A percentile compares a stretch with the other conserved stretches of the same genome.
Evolutionary conservation across 148 eudicot genomes (phyloP).

Genomic region (Spergularia marina): DNA sequence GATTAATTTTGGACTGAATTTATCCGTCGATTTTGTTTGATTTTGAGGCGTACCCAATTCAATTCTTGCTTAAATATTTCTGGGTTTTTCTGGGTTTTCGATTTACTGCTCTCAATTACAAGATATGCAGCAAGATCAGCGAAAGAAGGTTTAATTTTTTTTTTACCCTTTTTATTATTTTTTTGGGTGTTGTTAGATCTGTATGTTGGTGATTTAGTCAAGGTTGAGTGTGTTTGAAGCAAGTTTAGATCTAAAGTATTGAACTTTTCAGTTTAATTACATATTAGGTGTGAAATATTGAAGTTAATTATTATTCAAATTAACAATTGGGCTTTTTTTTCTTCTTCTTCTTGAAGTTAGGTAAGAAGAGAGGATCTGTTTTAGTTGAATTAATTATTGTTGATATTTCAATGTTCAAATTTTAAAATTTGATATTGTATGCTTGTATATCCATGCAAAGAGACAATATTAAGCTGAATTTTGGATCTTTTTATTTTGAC

Average conservation of each 20-base stretch:
- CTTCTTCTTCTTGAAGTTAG: not conserved
- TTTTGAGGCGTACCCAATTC: slow-evolving; percentile 6
- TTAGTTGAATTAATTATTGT: slow-evolving; percentile 3
- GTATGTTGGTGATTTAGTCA: not conserved
- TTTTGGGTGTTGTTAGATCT: slow-evolving; percentile 1
- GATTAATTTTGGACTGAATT: not conserved
- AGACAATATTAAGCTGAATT: not conserved
- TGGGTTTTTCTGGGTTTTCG: slow-evolving; percentile 15
- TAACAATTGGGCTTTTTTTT: not conserved
- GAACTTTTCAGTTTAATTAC: not conserved
- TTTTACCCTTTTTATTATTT: not conserved
- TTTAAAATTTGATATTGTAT: not conserved
- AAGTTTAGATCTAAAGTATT: slow-evolving; percentile 20
- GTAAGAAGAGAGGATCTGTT: not conserved
- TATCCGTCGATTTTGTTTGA: not conserved
- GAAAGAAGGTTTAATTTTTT: slow-evolving; percentile 50
- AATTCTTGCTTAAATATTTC: not conserved
- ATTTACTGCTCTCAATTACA: not conserved
- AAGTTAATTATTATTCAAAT: not conserved
- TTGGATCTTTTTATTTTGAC: not conserved
- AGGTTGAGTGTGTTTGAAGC: slow-evolving; percentile 28
- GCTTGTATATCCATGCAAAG: not conserved
- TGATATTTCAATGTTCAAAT: not conserved
- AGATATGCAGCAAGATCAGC: slow-evolving; percentile 67
- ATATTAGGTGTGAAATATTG: not conserved